Percentiles rank a stretch among this genome's conserved stretches.
Evolutionary conservation across 176 grass and related monocot genomes (phyloP).

Genomic region (Oryza australiensis): DNA sequence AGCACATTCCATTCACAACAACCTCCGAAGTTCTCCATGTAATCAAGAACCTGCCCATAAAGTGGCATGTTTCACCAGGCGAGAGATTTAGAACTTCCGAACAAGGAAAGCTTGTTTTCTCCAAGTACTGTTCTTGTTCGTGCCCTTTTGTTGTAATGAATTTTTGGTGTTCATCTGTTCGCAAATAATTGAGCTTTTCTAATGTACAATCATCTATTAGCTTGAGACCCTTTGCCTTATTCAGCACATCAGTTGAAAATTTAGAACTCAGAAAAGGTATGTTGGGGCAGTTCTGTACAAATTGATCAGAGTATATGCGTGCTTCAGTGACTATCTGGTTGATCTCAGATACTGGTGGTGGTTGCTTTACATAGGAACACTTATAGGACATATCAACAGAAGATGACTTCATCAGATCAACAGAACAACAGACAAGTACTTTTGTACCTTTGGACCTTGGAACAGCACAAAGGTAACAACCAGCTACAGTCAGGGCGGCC

Average conservation of each 20-base stretch:
- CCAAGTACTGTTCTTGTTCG: constrained; percentile 12
- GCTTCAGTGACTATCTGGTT: constrained; percentile 55
- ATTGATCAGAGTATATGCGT: constrained; percentile 43
- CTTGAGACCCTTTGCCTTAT: constrained; percentile 70
- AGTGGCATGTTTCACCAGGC: constrained; percentile 72
- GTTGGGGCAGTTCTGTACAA: constrained; percentile 31
- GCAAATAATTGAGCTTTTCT: constrained; percentile 54
- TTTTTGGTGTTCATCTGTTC: constrained; percentile 61
- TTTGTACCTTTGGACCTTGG: constrained; percentile 89
- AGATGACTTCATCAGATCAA: constrained; percentile 55
- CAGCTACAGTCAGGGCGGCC: constrained; percentile 80
- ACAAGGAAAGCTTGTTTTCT: constrained; percentile 31
- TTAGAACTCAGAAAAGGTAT: constrained; percentile 56
- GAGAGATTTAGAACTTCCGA: constrained; percentile 39
- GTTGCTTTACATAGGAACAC: constrained; percentile 56
- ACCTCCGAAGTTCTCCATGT: constrained; percentile 50
- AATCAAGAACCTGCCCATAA: constrained; percentile 81
- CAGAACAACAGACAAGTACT: constrained; percentile 75
- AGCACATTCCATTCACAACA: constrained; percentile 37
- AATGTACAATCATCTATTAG: constrained; percentile 63
- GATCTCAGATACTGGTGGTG: constrained; percentile 47
- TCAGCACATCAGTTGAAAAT: constrained; percentile 74
- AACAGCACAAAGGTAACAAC: constrained; percentile 76
- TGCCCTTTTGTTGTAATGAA: constrained; percentile 50
- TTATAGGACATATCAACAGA: constrained; percentile 46